Base-by-base conservation (phyloP, 139 green algal species). In the Picochlorum sp. region DNA sequence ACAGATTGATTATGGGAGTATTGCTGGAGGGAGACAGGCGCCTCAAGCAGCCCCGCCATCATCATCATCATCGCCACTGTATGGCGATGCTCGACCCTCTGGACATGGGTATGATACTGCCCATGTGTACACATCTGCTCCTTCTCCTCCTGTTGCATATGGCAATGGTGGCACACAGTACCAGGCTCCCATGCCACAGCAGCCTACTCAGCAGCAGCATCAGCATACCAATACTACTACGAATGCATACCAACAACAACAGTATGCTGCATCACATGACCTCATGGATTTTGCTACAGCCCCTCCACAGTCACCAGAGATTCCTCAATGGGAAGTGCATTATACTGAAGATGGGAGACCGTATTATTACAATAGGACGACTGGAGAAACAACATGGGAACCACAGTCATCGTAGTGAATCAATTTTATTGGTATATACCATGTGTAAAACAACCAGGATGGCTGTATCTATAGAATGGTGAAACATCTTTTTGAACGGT, bases 301-400 rank as follows among this genome's bases (percentile, higher is more conserved):
- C 1, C 60, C 60, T 31, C 68, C 68, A 24, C 16, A 15, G 20
- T 30, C 30, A n/a, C 56, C 56, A 21, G 24, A 60, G 11, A 57
- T 54, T 14, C 34, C 34, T 8, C 45, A 45, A 9, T 95, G 88
- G 88, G 78, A 92, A 66, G 73, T 86, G 41, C 82, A 85, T 63
- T 83, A 88, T 62, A 88, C 87, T 20, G 62, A 78, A 3, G 88
- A 93, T 11, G 87, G 87, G 2, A 68, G 70, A 31, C 65, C 83
- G 0, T 95, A 95, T 75, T 95, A 88, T 57, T 80, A 86, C 77
- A 88, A 92, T 62, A 24, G 65, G 0, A 23, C 18, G 3, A 90
- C 81, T 3, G 77, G 80, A 24, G 63, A 70, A 1, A 92, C 86
- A 1, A 79, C 86, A 67, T 95, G 88, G 88, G 82, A 95, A 31